Evolutionary conservation across 805 yeast genomes (phyloP).

Genomic region (Metschnikowia matae): DNA sequence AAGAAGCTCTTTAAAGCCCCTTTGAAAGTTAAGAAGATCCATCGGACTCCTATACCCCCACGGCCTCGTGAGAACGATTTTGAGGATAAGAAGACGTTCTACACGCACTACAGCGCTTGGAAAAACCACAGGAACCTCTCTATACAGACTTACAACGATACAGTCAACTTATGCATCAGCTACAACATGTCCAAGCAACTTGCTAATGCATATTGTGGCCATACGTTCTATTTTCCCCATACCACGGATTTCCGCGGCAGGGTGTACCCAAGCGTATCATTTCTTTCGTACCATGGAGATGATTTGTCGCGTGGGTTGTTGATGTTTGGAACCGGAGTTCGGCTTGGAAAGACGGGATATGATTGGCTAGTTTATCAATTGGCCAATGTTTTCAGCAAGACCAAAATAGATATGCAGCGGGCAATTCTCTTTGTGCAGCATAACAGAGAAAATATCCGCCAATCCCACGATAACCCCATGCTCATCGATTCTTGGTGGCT

Average conservation of each 20-base stretch:
- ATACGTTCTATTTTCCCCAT: slow-evolving; percentile 36
- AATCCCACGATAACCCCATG: slow-evolving; percentile 28
- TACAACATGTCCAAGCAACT: slow-evolving; percentile 19
- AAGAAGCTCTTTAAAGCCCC: slow-evolving; percentile 24
- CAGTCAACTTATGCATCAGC: slow-evolving; percentile 8
- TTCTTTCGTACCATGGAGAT: slow-evolving; percentile 32
- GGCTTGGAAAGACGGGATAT: slow-evolving; percentile 33
- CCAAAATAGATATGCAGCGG: slow-evolving; percentile 24
- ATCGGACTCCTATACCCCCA: not conserved
- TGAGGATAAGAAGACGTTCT: slow-evolving; percentile 1
- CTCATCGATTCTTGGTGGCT: slow-evolving; percentile 31
- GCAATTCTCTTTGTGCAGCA: slow-evolving; percentile 25
- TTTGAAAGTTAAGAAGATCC: not conserved
- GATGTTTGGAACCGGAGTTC: slow-evolving; percentile 36
- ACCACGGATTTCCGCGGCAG: slow-evolving; percentile 39
- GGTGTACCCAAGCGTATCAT: slow-evolving; percentile 36
- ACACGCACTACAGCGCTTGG: slow-evolving; percentile 5
- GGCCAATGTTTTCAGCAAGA: slow-evolving; percentile 31
- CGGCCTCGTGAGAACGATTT: slow-evolving; percentile 3
- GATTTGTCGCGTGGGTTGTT: slow-evolving; percentile 32
- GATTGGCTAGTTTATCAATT: slow-evolving; percentile 39
- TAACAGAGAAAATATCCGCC: slow-evolving; percentile 20
- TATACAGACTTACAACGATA: not conserved
- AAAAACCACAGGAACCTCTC: not conserved
- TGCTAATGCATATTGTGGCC: slow-evolving; percentile 30